These are phyloP conservation scores for Thermothelomyces thermophilus DNA, from an alignment of 2,329 filamentous ascomycete genomes.

Conservation along the genomic window DNA sequence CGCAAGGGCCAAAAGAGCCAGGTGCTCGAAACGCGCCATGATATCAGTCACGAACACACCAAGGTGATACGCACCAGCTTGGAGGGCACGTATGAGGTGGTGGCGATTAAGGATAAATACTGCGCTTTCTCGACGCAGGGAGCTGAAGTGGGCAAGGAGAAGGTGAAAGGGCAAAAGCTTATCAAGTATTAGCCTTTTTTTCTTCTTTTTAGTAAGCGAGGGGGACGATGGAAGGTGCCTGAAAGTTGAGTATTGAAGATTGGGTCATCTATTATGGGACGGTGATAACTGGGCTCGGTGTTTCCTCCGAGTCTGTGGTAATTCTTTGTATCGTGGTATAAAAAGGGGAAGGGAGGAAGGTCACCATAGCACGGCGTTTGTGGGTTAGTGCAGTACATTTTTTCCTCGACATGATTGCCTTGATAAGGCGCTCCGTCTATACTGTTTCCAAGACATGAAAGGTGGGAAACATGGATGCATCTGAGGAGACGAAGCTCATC, in stretches of 20 bases:
- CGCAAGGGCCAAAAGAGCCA: conserved; percentile 66
- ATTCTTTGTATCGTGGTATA: conserved; percentile 7
- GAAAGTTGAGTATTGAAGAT: not conserved
- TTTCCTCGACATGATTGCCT: not conserved
- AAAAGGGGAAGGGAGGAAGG: not conserved
- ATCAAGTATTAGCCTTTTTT: conserved; percentile 11
- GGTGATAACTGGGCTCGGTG: not conserved
- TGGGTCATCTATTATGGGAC: not conserved
- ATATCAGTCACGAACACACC: conserved; percentile 71
- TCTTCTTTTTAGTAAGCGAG: not conserved
- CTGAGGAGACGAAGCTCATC: no score
- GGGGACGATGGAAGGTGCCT: not conserved
- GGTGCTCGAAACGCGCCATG: conserved; percentile 85
- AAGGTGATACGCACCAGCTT: conserved; percentile 81
- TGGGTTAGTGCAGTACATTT: not conserved
- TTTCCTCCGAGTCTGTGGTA: not conserved
- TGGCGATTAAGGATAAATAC: conserved; percentile 88
- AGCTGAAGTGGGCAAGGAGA: conserved; percentile 6
- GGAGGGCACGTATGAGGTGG: conserved; percentile 95
- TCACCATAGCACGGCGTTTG: conserved; percentile 15
- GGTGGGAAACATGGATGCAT: no score
- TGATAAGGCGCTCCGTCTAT: not conserved
- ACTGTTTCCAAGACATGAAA: no score
- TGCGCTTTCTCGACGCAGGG: conserved; percentile 75
- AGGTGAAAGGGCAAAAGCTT: conserved; percentile 20